A percentile compares a stretch with the other conserved stretches of the same genome.
phyloP scores from a whole-genome alignment of 768 basidiomycete species.

The Rhizopogon vesiculosus region DNA sequence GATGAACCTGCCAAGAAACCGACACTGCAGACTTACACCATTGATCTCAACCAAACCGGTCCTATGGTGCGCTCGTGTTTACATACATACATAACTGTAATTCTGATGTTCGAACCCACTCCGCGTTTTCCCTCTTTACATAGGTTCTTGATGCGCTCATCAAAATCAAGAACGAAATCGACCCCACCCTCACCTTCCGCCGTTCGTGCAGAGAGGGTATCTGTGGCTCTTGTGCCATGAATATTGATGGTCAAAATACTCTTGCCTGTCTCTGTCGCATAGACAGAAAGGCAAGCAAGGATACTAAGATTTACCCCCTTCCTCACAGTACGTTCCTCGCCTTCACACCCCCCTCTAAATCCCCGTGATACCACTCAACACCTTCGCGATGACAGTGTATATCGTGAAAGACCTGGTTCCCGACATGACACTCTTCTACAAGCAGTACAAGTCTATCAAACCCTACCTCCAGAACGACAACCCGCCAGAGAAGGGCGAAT shows the following conservation, averaged over 20 bases:
- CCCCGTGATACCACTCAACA: neutral
- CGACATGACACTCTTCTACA: conserved; percentile 89
- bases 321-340: conserved; percentile 76
- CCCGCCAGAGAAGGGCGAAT: conserved; percentile 80
- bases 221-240: conserved; percentile 98
- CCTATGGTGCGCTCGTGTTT: conserved; percentile 66
- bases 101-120: too few relatives aligned
- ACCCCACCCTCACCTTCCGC: conserved; percentile 95
- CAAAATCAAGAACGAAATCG: conserved; percentile 98
- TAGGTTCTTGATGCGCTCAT: conserved; percentile 88
- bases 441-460: conserved; percentile 99
- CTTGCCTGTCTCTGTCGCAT: conserved; percentile 96
- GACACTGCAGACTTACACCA: conserved; percentile 80
- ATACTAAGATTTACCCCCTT: conserved; percentile 92
- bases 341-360: too few relatives aligned
- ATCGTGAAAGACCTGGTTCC: conserved; percentile 98
- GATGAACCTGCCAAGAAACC: conserved; percentile 93
- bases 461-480: conserved; percentile 94
- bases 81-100: too few relatives aligned
- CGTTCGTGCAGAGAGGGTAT: conserved; percentile 93
- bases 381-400: conserved; percentile 62
- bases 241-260: conserved; percentile 97
- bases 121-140: neutral
- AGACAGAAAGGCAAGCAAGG: conserved; percentile 65
- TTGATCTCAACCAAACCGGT: conserved; percentile 92